Conservation (phyloP, 371 early-diverging fungal species). For the Mortierella sp. region DNA sequence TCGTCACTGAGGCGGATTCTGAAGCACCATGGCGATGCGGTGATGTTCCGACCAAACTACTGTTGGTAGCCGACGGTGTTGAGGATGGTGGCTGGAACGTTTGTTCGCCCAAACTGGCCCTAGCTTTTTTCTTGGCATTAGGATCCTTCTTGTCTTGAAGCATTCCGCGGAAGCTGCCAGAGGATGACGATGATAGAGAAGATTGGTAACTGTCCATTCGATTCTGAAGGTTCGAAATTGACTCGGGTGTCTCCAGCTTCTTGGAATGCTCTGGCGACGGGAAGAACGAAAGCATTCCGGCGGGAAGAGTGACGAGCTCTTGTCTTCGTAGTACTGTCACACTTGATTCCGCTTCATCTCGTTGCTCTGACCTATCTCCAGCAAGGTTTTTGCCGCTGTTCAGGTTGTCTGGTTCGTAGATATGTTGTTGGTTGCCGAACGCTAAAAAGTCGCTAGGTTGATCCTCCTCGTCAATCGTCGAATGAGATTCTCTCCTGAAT, state of each 20-base stretch:
- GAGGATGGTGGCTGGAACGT: conserved; percentile 33
- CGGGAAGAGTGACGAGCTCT: conserved; percentile 45
- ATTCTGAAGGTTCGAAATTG: conserved; percentile 36
- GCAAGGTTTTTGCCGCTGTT: background rate
- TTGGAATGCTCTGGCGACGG: conserved; percentile 49
- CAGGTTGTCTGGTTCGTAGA: conserved; percentile 28
- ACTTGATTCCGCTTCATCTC: background rate
- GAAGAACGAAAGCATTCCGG: conserved; percentile 43
- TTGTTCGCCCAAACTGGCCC: conserved; percentile 20
- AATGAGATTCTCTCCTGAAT: background rate
- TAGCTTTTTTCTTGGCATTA: conserved; percentile 6
- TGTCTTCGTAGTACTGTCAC: conserved; percentile 22
- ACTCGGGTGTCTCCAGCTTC: conserved; percentile 45
- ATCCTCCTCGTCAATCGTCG: conserved; percentile 23
- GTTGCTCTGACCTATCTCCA: background rate
- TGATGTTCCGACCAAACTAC: background rate
- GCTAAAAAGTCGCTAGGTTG: conserved; percentile 17
- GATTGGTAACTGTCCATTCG: conserved; percentile 13
- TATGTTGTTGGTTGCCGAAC: conserved; percentile 39
- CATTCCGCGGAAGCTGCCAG: conserved; percentile 14
- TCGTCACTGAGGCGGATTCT: background rate
- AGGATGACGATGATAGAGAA: conserved; percentile 9
- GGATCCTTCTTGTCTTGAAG: conserved; percentile 7
- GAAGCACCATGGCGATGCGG: conserved; percentile 1
- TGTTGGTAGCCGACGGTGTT: conserved; percentile 1